A percentile compares a stretch with the other conserved stretches of the same genome.
Evolutionary conservation across 352 stramenopile genomes (phyloP).

Genomic region (Stephanocyclus meneghinianus): DNA sequence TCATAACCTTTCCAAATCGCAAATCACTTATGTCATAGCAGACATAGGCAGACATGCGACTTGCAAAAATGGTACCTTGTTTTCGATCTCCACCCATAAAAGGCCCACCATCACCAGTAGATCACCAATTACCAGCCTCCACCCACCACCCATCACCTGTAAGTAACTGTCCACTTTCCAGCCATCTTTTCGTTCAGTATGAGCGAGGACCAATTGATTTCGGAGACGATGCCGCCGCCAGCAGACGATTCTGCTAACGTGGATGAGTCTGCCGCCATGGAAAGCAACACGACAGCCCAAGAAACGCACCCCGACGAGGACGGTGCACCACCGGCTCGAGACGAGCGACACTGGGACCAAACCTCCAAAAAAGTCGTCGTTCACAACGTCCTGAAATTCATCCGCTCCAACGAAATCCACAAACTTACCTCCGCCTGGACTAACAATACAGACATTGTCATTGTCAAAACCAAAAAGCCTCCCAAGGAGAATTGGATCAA

Average conservation of each 20-base stretch:
- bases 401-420: constrained; percentile 53
- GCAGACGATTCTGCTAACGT: background rate
- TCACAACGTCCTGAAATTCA: constrained; percentile 71
- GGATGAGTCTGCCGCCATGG: background rate
- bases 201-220: too few species aligned
- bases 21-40: too few species aligned
- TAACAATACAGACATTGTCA: constrained; percentile 7
- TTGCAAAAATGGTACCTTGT: too few species aligned
- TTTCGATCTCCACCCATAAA: too few species aligned
- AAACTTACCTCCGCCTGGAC: constrained; percentile 60
- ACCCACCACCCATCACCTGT: too few species aligned
- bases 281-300: background rate
- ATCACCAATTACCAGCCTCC: too few species aligned
- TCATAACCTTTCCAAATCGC: too few species aligned
- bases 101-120: too few species aligned
- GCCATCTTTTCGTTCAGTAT: too few species aligned
- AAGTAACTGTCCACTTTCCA: too few species aligned
- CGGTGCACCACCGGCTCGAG: background rate
- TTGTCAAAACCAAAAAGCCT: constrained; percentile 64
- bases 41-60: too few species aligned
- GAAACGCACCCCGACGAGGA: background rate
- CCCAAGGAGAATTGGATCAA: constrained; percentile 66
- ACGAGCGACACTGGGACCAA: constrained; percentile 47
- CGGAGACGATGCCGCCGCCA: too few species aligned
- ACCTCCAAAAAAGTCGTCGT: constrained; percentile 67